Percentiles rank a stretch among this genome's conserved stretches.
phyloP scores from a whole-genome alignment of 345 rosid species.

The Eucalyptus virginea region DNA sequence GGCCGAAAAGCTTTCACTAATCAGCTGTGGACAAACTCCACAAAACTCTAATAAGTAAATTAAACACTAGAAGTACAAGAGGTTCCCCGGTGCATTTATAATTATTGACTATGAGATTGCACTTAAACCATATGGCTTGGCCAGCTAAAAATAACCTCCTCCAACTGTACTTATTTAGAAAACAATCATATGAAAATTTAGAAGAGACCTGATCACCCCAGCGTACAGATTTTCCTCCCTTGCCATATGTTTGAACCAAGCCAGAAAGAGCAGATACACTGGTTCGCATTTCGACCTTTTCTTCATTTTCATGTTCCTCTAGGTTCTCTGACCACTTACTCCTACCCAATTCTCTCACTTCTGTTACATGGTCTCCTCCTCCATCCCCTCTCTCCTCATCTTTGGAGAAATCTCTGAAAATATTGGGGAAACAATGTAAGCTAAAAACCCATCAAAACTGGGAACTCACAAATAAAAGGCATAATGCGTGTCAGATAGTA shows the following conservation, averaged over 20 bases:
- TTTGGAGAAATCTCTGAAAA: conserved; percentile 9
- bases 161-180: not conserved
- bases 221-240: conserved; percentile 56
- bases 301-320: conserved; percentile 46
- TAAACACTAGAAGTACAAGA: not conserved
- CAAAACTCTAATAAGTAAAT: not conserved
- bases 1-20: not conserved
- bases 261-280: conserved; percentile 34
- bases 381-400: conserved; percentile 32
- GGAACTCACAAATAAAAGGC: not conserved
- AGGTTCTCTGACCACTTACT: conserved; percentile 85
- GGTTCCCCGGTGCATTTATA: not conserved
- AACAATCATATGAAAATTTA: not conserved
- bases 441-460: not conserved
- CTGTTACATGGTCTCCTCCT: conserved; percentile 26
- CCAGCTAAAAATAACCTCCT: not conserved
- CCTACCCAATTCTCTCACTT: conserved; percentile 57
- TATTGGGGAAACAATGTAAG: not conserved
- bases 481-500: not conserved
- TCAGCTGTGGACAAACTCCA: not conserved
- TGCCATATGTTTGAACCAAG: conserved; percentile 29
- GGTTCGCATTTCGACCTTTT: conserved; percentile 10
- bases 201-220: conserved; percentile 83
- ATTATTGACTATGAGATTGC: not conserved
- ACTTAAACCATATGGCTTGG: not conserved